These are phyloP conservation scores for Neobulgaria alba DNA, from an alignment of 2,329 filamentous ascomycete genomes.

Conservation along the genomic window DNA sequence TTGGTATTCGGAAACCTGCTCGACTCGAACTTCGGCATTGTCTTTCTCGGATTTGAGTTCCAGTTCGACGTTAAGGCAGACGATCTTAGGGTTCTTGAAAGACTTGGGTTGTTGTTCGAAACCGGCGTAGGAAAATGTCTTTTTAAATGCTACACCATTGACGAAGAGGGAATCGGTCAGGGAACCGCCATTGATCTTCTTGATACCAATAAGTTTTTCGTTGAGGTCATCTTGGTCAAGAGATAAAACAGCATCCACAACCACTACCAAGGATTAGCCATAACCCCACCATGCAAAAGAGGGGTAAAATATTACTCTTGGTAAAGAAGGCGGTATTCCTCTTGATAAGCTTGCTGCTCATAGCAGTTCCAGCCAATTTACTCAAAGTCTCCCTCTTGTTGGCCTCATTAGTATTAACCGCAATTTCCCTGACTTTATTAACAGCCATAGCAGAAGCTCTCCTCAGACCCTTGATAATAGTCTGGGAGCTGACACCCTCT, in stretches of 20 bases:
- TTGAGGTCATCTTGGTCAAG: constrained; percentile 96
- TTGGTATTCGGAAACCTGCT: constrained; percentile 98
- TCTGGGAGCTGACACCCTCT: constrained; percentile 93
- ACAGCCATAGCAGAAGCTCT: constrained; percentile 84
- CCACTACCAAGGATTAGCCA: constrained; percentile 57
- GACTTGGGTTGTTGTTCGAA: constrained; percentile 98
- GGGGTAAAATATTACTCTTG: constrained; percentile 56
- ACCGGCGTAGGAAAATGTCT: constrained; percentile 97
- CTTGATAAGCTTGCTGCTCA: constrained; percentile 99
- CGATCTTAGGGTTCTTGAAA: constrained; percentile 90
- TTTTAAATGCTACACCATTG: constrained; percentile 98
- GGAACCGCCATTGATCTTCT: constrained; percentile 95
- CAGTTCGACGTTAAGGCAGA: constrained; percentile 94
- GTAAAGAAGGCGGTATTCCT: constrained; percentile 95
- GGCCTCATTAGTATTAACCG: constrained; percentile 71
- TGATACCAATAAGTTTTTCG: constrained; percentile 95
- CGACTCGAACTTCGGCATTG: constrained; percentile 95
- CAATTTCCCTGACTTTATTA: constrained; percentile 98
- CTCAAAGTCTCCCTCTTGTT: constrained; percentile 80
- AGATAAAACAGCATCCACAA: constrained; percentile 90
- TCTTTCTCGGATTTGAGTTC: constrained; percentile 99
- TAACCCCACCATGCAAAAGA: too few species aligned
- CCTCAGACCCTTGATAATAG: constrained; percentile 92
- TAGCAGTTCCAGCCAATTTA: constrained; percentile 89
- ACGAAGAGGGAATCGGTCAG: constrained; percentile 95